Base-by-base conservation (phyloP, 2,329 filamentous ascomycete genomes). In the Fusarium praegraminearum region DNA sequence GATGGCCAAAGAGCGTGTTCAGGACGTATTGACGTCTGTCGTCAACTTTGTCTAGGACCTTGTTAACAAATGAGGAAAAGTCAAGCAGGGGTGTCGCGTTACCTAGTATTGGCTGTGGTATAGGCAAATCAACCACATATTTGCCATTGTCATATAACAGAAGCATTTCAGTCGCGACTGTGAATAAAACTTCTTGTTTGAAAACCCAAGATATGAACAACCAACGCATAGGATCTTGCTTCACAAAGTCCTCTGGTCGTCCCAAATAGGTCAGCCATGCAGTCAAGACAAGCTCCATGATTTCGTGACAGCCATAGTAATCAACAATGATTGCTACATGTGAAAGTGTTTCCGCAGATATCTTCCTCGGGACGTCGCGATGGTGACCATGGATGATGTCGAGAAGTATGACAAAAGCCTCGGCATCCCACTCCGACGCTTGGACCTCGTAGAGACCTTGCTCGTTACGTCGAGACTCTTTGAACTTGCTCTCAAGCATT, bases 231-330 rank as follows among this genome's bases (percentile, higher is more conserved):
- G 62, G 55, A 18, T 66, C 63, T 12, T 62, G 38, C 15, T 38
- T 49, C 5, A 66, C 32, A 3, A 47, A 65, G 2, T 47, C 53
- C 18, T 66, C 55, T 1, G 38, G 44, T 7, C 35, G 15, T 11
- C 63, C 62, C 3, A 61, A 35, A 26, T 61, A 50, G 10, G 47
- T 38, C 20, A 66, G 18, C 63, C 63, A 66, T 11, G 62, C 62
- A 2, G 47, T 43, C 28, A 66, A 13, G 13, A 72, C 60, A 5
- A 72, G 10, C 12, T 75, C 69, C 2, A 73, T 57, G 9, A 69
- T 52, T 13, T 78, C 77, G 28, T 75, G 69, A 32, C 73, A 77
- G 6, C 76, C 52, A 16, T 76, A 77, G 30, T 78, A 76, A n/a
- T 78, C 75, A 2, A 78, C 73, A 4, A 78, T 53, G 8, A 74